Conservation (phyloP, 2,329 filamentous ascomycete species). For the Mycosphaerella sp. region DNA sequence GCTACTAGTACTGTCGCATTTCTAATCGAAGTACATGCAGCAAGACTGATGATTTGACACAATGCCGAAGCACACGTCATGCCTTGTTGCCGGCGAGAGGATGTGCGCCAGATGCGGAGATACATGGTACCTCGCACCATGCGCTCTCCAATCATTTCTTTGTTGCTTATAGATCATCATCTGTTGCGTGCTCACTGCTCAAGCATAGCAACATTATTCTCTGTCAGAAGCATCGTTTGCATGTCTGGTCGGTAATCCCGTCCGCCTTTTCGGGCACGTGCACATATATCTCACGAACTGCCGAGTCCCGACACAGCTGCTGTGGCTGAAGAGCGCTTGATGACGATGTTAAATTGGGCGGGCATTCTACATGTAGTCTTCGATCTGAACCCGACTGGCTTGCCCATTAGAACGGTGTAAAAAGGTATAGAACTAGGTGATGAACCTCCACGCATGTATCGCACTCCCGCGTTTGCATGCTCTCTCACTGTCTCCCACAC, state of each 20-base stretch:
- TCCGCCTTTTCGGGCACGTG: no score
- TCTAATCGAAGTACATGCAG: slow-evolving; percentile 8
- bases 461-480: background rate
- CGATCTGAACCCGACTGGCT: background rate
- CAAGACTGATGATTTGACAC: slow-evolving; percentile 5
- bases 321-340: no score
- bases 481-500: background rate
- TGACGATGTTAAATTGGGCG: no score
- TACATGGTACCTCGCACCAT: background rate
- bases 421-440: slow-evolving; percentile 7
- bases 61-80: slow-evolving; percentile 10
- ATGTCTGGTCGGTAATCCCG: no score
- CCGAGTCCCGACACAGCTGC: no score
- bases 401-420: slow-evolving; percentile 8
- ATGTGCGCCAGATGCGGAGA: background rate
- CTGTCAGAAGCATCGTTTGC: no score
- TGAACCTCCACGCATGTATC: background rate
- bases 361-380: no score
- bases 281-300: no score
- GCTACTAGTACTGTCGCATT: slow-evolving; percentile 4
- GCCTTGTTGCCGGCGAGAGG: slow-evolving; percentile 8
- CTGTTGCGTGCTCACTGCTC: slow-evolving; percentile 16
- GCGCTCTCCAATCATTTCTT: slow-evolving; percentile 11
- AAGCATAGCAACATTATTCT: no score
- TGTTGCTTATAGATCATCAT: slow-evolving; percentile 9